A percentile compares a stretch with the other conserved stretches of the same genome.
Evolutionary conservation across 108 stramenopile genomes (phyloP).

Genomic region (Schizochytrium sp.): DNA sequence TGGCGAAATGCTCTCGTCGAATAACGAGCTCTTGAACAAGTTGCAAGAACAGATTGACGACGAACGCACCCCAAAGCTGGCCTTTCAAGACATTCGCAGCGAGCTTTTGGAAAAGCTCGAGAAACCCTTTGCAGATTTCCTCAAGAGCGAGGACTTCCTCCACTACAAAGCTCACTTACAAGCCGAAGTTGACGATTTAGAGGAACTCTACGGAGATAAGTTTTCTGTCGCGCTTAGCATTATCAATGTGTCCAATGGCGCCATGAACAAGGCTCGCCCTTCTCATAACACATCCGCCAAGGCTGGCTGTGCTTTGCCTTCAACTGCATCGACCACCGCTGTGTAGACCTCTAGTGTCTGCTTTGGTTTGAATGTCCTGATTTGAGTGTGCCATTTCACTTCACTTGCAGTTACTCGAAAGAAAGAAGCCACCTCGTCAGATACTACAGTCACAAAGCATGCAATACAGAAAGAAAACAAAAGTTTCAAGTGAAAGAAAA

Average conservation of each 20-base stretch:
- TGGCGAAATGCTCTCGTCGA: neutral
- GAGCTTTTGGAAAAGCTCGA: neutral
- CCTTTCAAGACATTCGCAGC: slow-evolving; percentile 32
- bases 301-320: too few species aligned
- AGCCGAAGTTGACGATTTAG: neutral
- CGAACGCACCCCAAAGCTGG: neutral
- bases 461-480: too few species aligned
- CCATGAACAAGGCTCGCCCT: neutral
- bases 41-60: slow-evolving; percentile 9
- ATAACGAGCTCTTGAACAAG: neutral
- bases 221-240: slow-evolving; percentile 26
- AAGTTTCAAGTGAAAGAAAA: too few species aligned
- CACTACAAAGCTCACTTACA: neutral
- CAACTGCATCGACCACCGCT: neutral
- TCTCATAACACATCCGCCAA: neutral
- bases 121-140: slow-evolving; percentile 14
- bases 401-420: too few species aligned
- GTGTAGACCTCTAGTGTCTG: neutral
- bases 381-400: too few species aligned
- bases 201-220: slow-evolving; percentile 26
- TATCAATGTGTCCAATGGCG: neutral
- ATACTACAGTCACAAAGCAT: too few species aligned
- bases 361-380: too few species aligned
- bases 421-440: too few species aligned
- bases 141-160: neutral